Evolutionary conservation across 495 filamentous ascomycete species (phyloP).

Genomic region (Annulohypoxylon nitens): DNA sequence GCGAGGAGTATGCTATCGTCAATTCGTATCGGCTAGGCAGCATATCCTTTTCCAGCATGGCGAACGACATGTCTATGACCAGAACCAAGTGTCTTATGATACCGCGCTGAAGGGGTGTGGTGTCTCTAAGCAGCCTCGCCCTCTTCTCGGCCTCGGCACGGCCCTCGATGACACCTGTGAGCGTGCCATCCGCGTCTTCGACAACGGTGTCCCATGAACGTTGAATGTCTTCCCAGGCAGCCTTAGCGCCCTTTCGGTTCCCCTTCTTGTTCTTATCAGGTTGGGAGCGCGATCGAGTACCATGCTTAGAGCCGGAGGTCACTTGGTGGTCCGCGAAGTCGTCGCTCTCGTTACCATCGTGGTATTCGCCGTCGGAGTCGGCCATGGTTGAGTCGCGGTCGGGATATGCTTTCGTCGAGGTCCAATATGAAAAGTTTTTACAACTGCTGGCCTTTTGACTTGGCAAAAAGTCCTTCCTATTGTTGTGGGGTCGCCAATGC

Average conservation of each 20-base stretch:
- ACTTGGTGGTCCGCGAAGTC: constrained; percentile 70
- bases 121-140: constrained; percentile 79
- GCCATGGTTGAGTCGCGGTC: constrained; percentile 64
- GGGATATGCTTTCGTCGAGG: not conserved
- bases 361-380: constrained; percentile 87
- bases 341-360: constrained; percentile 77
- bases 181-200: constrained; percentile 59
- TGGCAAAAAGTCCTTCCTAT: not conserved
- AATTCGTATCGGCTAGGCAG: constrained; percentile 87
- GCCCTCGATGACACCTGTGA: constrained; percentile 53
- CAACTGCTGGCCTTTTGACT: too few species aligned
- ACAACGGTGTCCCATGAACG: constrained; percentile 62
- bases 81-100: constrained; percentile 96
- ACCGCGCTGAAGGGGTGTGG: constrained; percentile 92
- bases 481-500: not conserved
- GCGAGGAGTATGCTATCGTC: constrained; percentile 83
- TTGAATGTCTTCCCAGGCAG: constrained; percentile 63
- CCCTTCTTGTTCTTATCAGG: constrained; percentile 51
- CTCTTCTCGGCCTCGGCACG: constrained; percentile 63
- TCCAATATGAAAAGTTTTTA: not conserved
- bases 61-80: constrained; percentile 90
- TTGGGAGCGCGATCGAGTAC: constrained; percentile 39
- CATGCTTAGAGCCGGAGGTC: constrained; percentile 48
- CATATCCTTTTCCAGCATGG: constrained; percentile 96
- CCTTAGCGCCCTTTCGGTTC: constrained; percentile 48